These are phyloP conservation scores for Coprinopsis sp. DNA, from an alignment of 768 basidiomycete species.

Conservation along the genomic window DNA sequence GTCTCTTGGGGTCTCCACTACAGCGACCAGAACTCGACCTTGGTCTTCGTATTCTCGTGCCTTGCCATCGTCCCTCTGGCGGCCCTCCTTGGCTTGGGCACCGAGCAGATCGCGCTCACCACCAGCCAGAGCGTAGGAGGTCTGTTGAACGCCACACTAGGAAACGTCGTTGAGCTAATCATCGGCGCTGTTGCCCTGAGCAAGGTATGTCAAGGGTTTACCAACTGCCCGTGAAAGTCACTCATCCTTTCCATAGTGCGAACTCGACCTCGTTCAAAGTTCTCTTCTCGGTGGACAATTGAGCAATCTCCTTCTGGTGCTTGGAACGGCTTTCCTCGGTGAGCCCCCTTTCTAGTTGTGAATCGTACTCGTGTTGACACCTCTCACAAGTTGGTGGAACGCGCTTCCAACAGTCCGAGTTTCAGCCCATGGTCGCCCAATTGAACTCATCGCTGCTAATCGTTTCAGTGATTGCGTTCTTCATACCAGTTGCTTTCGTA, in stretches of 20 bases:
- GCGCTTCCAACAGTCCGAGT: slow-evolving; percentile 45
- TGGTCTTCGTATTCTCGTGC: slow-evolving; percentile 44
- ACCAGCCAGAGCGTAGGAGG: slow-evolving; percentile 48
- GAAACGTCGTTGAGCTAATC: slow-evolving; percentile 51
- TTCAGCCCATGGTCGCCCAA: slow-evolving; percentile 52
- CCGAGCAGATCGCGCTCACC: slow-evolving; percentile 47
- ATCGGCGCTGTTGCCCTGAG: slow-evolving; percentile 42
- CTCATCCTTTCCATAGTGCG: slow-evolving; percentile 31
- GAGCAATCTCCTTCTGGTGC: slow-evolving; percentile 76
- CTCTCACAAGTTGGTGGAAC: slow-evolving; percentile 37
- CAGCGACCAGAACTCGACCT: slow-evolving; percentile 39
- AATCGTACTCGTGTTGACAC: neutral
- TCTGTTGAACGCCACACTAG: slow-evolving; percentile 48
- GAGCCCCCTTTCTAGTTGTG: slow-evolving; percentile 43
- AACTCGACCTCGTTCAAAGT: slow-evolving; percentile 50
- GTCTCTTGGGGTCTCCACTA: slow-evolving; percentile 46
- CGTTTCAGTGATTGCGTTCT: slow-evolving; percentile 49
- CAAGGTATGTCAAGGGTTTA: slow-evolving; percentile 20
- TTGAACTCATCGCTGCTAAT: slow-evolving; percentile 61
- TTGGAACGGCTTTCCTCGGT: slow-evolving; percentile 79
- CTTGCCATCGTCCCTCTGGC: slow-evolving; percentile 50
- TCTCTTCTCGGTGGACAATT: slow-evolving; percentile 47
- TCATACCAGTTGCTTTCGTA: slow-evolving; percentile 18
- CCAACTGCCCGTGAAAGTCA: neutral
- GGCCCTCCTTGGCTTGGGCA: slow-evolving; percentile 46